Base-by-base conservation (phyloP, 177 flowering plant species). In the Vitis hybrid region DNA sequence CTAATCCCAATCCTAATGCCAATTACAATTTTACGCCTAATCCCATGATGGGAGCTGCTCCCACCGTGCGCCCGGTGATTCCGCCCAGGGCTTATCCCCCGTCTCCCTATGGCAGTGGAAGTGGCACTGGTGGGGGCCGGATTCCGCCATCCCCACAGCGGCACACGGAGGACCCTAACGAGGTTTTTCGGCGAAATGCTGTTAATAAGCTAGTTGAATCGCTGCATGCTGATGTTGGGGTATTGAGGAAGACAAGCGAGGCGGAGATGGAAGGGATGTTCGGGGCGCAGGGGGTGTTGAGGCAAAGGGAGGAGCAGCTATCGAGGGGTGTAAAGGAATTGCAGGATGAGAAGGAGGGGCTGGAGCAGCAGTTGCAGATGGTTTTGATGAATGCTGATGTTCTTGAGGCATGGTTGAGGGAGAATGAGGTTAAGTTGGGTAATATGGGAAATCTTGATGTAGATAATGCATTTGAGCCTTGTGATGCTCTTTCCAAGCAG, bases 351-450 rank as follows among this genome's bases (percentile, higher is more conserved):
- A 95, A 82, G 81, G 98, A 95, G 66, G 90, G 80, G 0, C 75
- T 95, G 67, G 99, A 95, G 87, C 92, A 86, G 87, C 93, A 90
- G 58, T 70, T 95, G 69, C 99, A 95, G 87, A 82, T 89, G 84
- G 86, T 93, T 45, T 80, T 89, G 85, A 93, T 88, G 94, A 91
- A 91, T 60, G 63, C 82, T 0, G 98, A 95, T 76, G 77, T 90
- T n/a, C 56, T 90, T 76, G 99, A 93, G 56, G 87, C 68, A 5
- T 95, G 99, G 99, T 66, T 91, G 78, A 87, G 88, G 77, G 93
- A 90, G 39, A 92, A 91, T 61, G 82, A 85, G 62, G 85, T 77
- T 53, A 88, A 88, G 74, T 50, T 59, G 61, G 39, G 31, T 12
- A 53, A 65, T 58, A 57, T 65, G 48, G 75, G 66, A 49, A 77